Conservation (phyloP, 768 basidiomycete genomes). For the Crucibulum laeve region DNA sequence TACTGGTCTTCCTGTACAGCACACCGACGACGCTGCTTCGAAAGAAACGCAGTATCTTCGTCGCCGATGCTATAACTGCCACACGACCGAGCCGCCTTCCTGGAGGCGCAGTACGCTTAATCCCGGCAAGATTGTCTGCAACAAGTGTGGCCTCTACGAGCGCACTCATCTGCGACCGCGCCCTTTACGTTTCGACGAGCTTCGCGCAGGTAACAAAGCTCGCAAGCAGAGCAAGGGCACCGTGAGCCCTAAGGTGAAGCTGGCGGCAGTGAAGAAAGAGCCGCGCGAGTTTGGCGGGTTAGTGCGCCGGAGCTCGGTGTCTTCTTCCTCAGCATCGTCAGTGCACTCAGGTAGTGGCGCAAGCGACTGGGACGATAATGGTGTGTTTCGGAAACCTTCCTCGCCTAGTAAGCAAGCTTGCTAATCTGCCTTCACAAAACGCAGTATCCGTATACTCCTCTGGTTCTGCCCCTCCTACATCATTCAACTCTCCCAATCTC, state of each 20-base stretch:
- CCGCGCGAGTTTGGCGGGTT: slow-evolving; percentile 43
- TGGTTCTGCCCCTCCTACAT: slow-evolving; percentile 58
- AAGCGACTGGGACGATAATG: slow-evolving; percentile 82
- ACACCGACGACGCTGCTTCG: slow-evolving; percentile 86
- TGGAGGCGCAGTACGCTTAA: slow-evolving; percentile 88
- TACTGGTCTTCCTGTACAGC: slow-evolving; percentile 67
- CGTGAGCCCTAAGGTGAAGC: slow-evolving; percentile 32
- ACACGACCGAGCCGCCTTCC: slow-evolving; percentile 84
- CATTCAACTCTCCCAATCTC: slow-evolving; percentile 62
- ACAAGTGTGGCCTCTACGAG: slow-evolving; percentile 90
- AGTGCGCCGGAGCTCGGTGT: slow-evolving; percentile 59
- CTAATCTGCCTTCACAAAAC: slow-evolving; percentile 11
- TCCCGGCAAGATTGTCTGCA: slow-evolving; percentile 91
- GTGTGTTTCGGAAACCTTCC: slow-evolving; percentile 37
- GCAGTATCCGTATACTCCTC: slow-evolving; percentile 51
- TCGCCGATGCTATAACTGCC: slow-evolving; percentile 86
- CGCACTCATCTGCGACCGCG: slow-evolving; percentile 82
- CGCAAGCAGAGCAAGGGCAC: slow-evolving; percentile 48
- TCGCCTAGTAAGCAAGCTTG: slow-evolving; percentile 10
- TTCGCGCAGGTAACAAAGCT: slow-evolving; percentile 82
- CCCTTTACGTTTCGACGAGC: slow-evolving; percentile 83
- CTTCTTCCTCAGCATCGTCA: slow-evolving; percentile 41
- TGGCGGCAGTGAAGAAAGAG: slow-evolving; percentile 58
- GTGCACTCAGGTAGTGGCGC: slow-evolving; percentile 52
- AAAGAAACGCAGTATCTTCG: slow-evolving; percentile 92